A percentile compares a stretch with the other conserved stretches of the same genome.
phyloP scores from a whole-genome alignment of 2,329 filamentous ascomycete species.

The Beauveria rudraprayagi region DNA sequence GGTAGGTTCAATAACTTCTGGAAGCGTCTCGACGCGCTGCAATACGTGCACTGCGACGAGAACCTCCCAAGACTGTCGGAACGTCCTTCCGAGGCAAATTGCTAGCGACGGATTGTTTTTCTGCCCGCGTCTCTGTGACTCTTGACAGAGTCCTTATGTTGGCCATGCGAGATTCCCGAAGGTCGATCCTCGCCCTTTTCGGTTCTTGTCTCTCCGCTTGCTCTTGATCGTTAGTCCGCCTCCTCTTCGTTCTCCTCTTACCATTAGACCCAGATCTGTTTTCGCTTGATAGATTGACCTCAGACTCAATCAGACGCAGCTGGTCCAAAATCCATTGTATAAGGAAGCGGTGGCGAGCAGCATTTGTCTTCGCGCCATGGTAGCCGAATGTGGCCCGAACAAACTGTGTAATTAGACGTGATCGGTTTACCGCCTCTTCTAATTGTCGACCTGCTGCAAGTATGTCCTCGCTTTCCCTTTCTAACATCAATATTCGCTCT shows the following conservation, averaged over 20 bases:
- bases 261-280: background rate
- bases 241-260: background rate
- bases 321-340: conserved; percentile 23
- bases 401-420: background rate
- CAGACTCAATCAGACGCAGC: conserved; percentile 21
- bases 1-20: background rate
- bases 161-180: background rate
- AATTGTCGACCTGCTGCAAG: background rate
- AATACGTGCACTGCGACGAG: background rate
- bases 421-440: background rate
- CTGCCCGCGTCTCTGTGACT: background rate
- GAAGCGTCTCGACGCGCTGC: background rate
- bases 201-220: background rate
- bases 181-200: background rate
- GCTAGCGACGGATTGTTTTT: background rate
- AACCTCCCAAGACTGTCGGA: background rate
- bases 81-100: background rate
- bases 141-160: background rate
- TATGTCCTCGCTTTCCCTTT: background rate
- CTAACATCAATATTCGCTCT: background rate
- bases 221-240: background rate
- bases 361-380: conserved; percentile 12
- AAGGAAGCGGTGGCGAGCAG: conserved; percentile 14
- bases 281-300: conserved; percentile 12
- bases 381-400: background rate